These are phyloP conservation scores for Xylariales sp. DNA, from an alignment of 2,329 filamentous ascomycete genomes.

Conservation along the genomic window DNA sequence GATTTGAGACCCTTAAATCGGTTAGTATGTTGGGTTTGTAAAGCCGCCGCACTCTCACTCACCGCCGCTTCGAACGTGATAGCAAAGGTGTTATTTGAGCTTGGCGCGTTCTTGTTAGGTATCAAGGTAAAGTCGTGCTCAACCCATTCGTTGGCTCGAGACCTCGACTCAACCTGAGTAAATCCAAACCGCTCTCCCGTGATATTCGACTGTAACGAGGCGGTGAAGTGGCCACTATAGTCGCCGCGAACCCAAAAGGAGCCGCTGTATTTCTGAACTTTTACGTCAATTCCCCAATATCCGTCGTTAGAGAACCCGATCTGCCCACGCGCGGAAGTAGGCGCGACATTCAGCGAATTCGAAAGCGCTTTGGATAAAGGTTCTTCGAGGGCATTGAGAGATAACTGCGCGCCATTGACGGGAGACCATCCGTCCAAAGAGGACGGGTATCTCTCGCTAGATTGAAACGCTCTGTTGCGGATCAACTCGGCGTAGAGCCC, in stretches of 20 bases:
- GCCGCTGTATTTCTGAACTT: slow-evolving; percentile 59
- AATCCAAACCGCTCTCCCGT: slow-evolving; percentile 59
- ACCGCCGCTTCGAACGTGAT: slow-evolving; percentile 62
- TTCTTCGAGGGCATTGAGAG: slow-evolving; percentile 58
- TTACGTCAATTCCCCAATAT: slow-evolving; percentile 68
- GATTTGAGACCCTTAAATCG: slow-evolving; percentile 50
- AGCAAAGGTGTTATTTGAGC: slow-evolving; percentile 66
- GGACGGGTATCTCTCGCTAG: slow-evolving; percentile 55
- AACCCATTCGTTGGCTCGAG: slow-evolving; percentile 58
- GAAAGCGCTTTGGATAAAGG: slow-evolving; percentile 65
- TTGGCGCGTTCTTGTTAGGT: slow-evolving; percentile 60
- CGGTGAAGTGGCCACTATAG: slow-evolving; percentile 61
- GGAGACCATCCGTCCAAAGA: slow-evolving; percentile 60
- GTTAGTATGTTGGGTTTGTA: slow-evolving; percentile 1
- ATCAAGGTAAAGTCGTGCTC: slow-evolving; percentile 62
- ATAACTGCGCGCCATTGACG: slow-evolving; percentile 57
- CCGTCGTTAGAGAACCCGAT: slow-evolving; percentile 65
- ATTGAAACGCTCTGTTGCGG: slow-evolving; percentile 77
- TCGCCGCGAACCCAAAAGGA: slow-evolving; percentile 65
- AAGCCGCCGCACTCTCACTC: slow-evolving; percentile 20
- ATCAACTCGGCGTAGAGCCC: slow-evolving; percentile 79
- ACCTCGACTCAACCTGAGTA: slow-evolving; percentile 59
- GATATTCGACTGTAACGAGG: slow-evolving; percentile 58
- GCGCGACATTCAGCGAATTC: slow-evolving; percentile 61
- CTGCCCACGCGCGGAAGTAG: slow-evolving; percentile 47